Percentiles rank a stretch among this genome's conserved stretches.
phyloP scores from a whole-genome alignment of 2,329 filamentous ascomycete genomes.

The Aspergillus brasiliensis region DNA sequence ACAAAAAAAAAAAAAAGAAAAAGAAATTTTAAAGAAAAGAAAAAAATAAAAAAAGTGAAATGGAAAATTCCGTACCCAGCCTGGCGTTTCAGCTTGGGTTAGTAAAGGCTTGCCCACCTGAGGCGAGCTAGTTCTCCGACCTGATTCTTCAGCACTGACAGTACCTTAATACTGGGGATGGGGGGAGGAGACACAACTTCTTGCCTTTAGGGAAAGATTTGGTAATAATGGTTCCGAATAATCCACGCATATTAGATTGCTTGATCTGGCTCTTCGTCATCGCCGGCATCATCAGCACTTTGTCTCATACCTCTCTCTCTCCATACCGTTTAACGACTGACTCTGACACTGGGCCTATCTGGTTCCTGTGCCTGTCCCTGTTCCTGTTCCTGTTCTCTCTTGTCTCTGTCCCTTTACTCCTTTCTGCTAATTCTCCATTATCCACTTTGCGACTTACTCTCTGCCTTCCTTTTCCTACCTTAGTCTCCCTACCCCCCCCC shows the following conservation, averaged over 20 bases:
- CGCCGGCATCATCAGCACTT: constrained; percentile 2
- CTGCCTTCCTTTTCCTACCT: neutral
- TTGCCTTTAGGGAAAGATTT: neutral
- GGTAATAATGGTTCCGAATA: constrained; percentile 7
- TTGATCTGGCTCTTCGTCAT: constrained; percentile 9
- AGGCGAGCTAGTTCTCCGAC: constrained; percentile 12
- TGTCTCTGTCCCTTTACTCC: constrained; percentile 2
- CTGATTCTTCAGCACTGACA: constrained; percentile 13
- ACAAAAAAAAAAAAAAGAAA: too few relatives aligned
- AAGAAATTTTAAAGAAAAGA: too few relatives aligned
- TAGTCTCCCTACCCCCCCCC: neutral
- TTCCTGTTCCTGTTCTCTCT: neutral
- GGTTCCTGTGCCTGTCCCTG: neutral
- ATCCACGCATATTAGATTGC: constrained; percentile 5
- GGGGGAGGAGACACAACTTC: neutral
- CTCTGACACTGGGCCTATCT: neutral
- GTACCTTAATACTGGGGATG: constrained; percentile 6
- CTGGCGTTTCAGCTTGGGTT: constrained; percentile 16
- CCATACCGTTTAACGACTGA: neutral
- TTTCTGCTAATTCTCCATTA: constrained; percentile 3
- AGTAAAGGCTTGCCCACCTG: constrained; percentile 11
- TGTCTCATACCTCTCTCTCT: neutral
- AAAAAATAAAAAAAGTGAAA: too few relatives aligned
- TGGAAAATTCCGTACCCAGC: neutral
- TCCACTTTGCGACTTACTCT: constrained; percentile 4